These are phyloP conservation scores for Achlya hypogyna DNA, from an alignment of 352 stramenopile species.

Conservation along the genomic window DNA sequence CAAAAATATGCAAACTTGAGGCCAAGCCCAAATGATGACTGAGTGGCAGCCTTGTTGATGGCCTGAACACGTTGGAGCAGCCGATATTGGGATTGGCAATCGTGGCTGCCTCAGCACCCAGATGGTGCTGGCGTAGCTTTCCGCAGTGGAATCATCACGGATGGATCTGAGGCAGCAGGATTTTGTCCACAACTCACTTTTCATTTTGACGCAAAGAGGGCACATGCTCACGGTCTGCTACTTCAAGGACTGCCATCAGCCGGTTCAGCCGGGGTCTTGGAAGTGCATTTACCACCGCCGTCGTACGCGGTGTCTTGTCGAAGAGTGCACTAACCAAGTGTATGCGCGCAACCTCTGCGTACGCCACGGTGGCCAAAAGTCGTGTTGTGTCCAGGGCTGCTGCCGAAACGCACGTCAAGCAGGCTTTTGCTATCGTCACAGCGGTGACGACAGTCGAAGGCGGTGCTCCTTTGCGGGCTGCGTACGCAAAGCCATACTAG, in stretches of 20 bases:
- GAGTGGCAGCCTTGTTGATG: too few relatives aligned
- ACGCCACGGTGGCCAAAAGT: conserved; percentile 9
- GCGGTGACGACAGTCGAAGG: not conserved
- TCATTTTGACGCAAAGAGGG: not conserved
- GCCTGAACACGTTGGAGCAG: too few relatives aligned
- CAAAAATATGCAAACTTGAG: too few relatives aligned
- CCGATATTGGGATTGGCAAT: not conserved
- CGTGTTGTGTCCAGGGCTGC: conserved; percentile 1
- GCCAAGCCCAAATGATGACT: too few relatives aligned
- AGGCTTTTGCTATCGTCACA: conserved; percentile 14
- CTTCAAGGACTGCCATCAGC: not conserved
- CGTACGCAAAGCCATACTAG: not conserved
- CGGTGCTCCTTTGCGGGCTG: conserved; percentile 7
- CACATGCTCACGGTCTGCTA: not conserved
- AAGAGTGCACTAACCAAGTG: conserved; percentile 9
- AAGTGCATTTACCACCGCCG: conserved; percentile 10
- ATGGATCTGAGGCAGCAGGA: not conserved
- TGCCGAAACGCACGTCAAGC: not conserved
- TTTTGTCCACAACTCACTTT: not conserved
- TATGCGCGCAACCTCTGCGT: conserved; percentile 14
- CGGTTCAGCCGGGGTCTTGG: not conserved
- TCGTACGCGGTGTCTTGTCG: not conserved
- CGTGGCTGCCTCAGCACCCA: not conserved
- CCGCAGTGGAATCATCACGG: not conserved
- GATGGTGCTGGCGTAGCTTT: not conserved